Conservation (phyloP, 2,329 filamentous ascomycete species). For the Fusarium dlaminii region DNA sequence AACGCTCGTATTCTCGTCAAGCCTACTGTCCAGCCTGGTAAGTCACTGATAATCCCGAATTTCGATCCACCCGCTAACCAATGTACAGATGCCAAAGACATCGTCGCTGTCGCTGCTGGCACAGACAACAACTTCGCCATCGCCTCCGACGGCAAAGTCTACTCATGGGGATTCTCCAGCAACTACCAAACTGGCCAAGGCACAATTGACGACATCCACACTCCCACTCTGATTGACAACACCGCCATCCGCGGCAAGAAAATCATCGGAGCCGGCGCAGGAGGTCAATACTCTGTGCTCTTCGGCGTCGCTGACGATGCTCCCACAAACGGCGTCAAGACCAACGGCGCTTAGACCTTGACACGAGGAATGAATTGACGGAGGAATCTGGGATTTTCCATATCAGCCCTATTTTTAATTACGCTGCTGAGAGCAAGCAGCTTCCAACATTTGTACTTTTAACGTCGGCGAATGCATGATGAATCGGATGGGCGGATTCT, state of each 20-base stretch:
- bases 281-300: conserved; percentile 83
- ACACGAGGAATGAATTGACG: conserved; percentile 16
- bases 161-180: conserved; percentile 82
- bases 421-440: conserved; percentile 12
- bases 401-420: conserved; percentile 30
- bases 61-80: background rate
- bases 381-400: conserved; percentile 10
- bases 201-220: conserved; percentile 79
- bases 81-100: conserved; percentile 59
- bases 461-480: conserved; percentile 11
- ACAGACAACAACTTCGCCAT: conserved; percentile 80
- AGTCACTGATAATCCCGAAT: conserved; percentile 29
- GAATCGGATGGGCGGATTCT: conserved; percentile 32
- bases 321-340: conserved; percentile 45
- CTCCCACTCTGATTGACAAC: conserved; percentile 85
- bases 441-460: conserved; percentile 29
- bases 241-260: conserved; percentile 79
- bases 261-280: conserved; percentile 82
- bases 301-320: conserved; percentile 53
- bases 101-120: conserved; percentile 66
- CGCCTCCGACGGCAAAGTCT: conserved; percentile 74
- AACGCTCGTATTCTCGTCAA: conserved; percentile 71
- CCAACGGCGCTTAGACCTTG: conserved; percentile 34
- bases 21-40: conserved; percentile 55
- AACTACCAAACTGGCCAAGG: conserved; percentile 84